Percentiles rank a stretch among this genome's conserved stretches.
phyloP scores from a whole-genome alignment of 2,329 filamentous ascomycete genomes.

The Didymella arachidicola region DNA sequence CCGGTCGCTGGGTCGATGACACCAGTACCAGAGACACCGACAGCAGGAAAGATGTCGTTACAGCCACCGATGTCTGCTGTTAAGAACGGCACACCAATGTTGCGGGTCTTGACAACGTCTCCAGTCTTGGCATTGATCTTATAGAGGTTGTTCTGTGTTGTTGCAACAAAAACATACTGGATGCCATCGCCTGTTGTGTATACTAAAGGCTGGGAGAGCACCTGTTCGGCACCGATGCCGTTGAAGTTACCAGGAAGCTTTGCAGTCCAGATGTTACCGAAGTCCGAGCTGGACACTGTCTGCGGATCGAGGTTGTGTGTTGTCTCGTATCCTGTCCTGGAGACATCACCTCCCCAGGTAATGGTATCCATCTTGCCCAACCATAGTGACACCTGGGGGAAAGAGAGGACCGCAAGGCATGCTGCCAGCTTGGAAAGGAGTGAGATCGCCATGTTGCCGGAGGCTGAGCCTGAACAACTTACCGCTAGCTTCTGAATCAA shows the following conservation, averaged over 20 bases:
- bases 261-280: slow-evolving; percentile 64
- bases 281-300: slow-evolving; percentile 63
- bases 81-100: slow-evolving; percentile 60
- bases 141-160: slow-evolving; percentile 66
- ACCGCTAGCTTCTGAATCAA: slow-evolving; percentile 1
- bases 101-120: slow-evolving; percentile 58
- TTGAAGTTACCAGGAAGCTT: slow-evolving; percentile 62
- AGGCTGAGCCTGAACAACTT: background rate
- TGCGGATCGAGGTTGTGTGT: slow-evolving; percentile 71
- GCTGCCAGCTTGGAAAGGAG: slow-evolving; percentile 10
- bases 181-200: slow-evolving; percentile 60
- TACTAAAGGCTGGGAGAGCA: slow-evolving; percentile 61
- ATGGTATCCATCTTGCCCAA: slow-evolving; percentile 60
- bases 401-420: slow-evolving; percentile 8
- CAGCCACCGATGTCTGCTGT: slow-evolving; percentile 56
- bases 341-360: slow-evolving; percentile 67
- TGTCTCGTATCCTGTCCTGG: slow-evolving; percentile 61
- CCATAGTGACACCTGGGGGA: slow-evolving; percentile 3
- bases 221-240: slow-evolving; percentile 57
- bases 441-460: slow-evolving; percentile 5
- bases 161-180: slow-evolving; percentile 65
- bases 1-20: slow-evolving; percentile 61
- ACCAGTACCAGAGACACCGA: slow-evolving; percentile 60
- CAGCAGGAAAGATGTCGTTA: slow-evolving; percentile 57
- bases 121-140: slow-evolving; percentile 65